A percentile compares a stretch with the other conserved stretches of the same genome.
Conservation (phyloP, 176 grass and related monocot species). For the Echinochloa phyllopogon region DNA sequence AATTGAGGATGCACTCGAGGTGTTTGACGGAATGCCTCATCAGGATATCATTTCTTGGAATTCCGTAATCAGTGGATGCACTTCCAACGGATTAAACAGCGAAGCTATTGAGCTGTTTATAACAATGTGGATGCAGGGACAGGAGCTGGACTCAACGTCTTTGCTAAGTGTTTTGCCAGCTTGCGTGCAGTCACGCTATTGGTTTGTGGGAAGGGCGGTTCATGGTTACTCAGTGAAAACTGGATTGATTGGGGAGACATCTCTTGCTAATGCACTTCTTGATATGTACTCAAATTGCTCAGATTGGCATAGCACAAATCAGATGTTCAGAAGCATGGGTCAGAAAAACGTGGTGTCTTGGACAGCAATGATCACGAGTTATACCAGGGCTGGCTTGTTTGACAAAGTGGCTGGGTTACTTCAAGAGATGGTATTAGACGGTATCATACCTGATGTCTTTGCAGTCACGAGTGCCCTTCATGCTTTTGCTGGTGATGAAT, state of each 20-base stretch:
- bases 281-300: conserved; percentile 91
- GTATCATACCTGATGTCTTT: conserved; percentile 61
- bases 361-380: conserved; percentile 80
- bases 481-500: conserved; percentile 73
- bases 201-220: conserved; percentile 58
- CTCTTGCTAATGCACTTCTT: conserved; percentile 68
- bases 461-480: conserved; percentile 72
- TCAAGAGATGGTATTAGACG: conserved; percentile 62
- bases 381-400: conserved; percentile 59
- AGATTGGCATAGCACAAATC: conserved; percentile 63
- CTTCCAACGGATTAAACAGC: conserved; percentile 57
- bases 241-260: conserved; percentile 52
- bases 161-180: conserved; percentile 69
- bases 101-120: conserved; percentile 56
- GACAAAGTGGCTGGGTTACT: conserved; percentile 66
- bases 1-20: conserved; percentile 52
- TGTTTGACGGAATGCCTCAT: conserved; percentile 76
- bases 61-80: conserved; percentile 66
- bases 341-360: conserved; percentile 74
- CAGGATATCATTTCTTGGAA: conserved; percentile 87
- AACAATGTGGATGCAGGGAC: conserved; percentile 62
- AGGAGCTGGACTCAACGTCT: conserved; percentile 65
- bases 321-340: conserved; percentile 70
- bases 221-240: conserved; percentile 75
- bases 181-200: conserved; percentile 53